These are phyloP conservation scores for Spongispora temasekensis DNA, from an alignment of 1,284 basidiomycete species.

Conservation along the genomic window DNA sequence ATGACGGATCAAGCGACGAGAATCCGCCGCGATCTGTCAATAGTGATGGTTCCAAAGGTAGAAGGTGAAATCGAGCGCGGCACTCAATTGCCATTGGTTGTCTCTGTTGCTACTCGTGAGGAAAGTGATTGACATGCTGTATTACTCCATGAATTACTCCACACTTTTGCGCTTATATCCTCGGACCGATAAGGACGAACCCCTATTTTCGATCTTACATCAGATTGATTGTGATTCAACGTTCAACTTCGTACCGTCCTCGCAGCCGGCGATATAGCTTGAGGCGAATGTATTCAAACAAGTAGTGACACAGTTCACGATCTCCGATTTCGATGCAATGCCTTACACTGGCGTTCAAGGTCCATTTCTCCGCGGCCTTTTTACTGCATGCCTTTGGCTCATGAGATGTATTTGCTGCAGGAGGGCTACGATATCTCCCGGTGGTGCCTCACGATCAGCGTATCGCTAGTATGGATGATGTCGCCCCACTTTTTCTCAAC, in stretches of 20 bases:
- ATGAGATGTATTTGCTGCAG: constrained; percentile 15
- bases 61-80: constrained; percentile 47
- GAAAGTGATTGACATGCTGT: constrained; percentile 17
- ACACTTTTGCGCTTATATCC: too few species aligned
- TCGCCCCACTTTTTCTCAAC: constrained; percentile 42
- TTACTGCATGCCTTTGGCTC: not conserved
- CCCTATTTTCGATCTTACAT: too few species aligned
- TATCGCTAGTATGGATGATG: constrained; percentile 41
- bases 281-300: too few species aligned
- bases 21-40: constrained; percentile 43
- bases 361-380: constrained; percentile 10
- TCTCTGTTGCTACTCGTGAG: constrained; percentile 40
- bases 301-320: constrained; percentile 42
- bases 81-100: constrained; percentile 49
- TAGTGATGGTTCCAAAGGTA: constrained; percentile 49
- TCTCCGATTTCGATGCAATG: constrained; percentile 52
- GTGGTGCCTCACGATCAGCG: constrained; percentile 36
- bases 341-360: constrained; percentile 57
- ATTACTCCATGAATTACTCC: too few species aligned
- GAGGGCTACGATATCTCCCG: constrained; percentile 43
- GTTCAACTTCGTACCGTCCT: too few species aligned
- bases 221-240: too few species aligned
- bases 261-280: too few species aligned
- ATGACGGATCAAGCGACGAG: constrained; percentile 40
- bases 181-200: too few species aligned